Conservation (phyloP, 805 yeast genomes). For the Candida argentea region DNA sequence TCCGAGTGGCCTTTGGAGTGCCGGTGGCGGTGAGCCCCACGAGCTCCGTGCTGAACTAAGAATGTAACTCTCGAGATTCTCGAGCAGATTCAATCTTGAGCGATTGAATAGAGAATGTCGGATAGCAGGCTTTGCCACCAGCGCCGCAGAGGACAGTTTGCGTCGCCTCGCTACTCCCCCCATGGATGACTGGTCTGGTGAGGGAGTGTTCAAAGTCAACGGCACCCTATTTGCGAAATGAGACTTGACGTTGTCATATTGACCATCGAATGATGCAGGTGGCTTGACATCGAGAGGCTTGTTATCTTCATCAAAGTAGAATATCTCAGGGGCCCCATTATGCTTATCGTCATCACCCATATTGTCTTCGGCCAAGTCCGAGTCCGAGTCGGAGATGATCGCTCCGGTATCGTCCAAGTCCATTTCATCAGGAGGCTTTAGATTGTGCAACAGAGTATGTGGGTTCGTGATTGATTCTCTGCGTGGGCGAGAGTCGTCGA, state of each 20-base stretch:
- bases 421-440: slow-evolving; percentile 37
- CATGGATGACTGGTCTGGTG: slow-evolving; percentile 14
- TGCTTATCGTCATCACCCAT: slow-evolving; percentile 30
- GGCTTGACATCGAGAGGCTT: slow-evolving; percentile 10
- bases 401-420: slow-evolving; percentile 13
- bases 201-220: slow-evolving; percentile 27
- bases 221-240: slow-evolving; percentile 36
- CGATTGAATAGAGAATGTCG: slow-evolving; percentile 25
- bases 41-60: slow-evolving; percentile 30
- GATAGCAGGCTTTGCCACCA: slow-evolving; percentile 11
- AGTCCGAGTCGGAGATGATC: slow-evolving; percentile 23
- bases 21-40: slow-evolving; percentile 23
- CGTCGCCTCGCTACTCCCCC: slow-evolving; percentile 13
- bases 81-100: slow-evolving; percentile 32
- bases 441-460: slow-evolving; percentile 33
- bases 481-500: slow-evolving; percentile 30
- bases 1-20: slow-evolving; percentile 3
- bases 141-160: slow-evolving; percentile 18
- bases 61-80: slow-evolving; percentile 32
- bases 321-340: slow-evolving; percentile 17
- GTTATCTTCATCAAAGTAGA: slow-evolving; percentile 19
- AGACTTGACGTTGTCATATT: too few relatives aligned
- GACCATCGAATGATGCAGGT: too few relatives aligned
- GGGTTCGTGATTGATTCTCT: slow-evolving; percentile 45
- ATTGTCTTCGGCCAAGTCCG: slow-evolving; percentile 22